A percentile compares a stretch with the other conserved stretches of the same genome.
Evolutionary conservation across 208 protist species (phyloP).

Genomic region (Leishmania tarentolae): DNA sequence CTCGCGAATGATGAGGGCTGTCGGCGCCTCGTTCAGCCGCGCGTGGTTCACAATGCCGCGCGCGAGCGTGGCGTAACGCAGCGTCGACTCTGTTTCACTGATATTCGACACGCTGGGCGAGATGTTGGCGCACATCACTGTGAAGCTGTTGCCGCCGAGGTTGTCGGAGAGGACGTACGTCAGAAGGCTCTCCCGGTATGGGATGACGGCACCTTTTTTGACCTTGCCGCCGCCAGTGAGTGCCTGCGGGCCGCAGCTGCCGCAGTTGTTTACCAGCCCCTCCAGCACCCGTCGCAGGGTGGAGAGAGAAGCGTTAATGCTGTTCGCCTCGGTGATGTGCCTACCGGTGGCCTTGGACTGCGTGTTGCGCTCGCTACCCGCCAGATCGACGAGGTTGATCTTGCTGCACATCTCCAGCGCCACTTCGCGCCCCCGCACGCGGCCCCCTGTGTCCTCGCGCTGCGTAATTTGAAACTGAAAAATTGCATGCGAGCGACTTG

Average conservation of each 20-base stretch:
- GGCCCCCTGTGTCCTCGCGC: slow-evolving; percentile 43
- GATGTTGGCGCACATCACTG: slow-evolving; percentile 87
- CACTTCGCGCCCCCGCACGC: slow-evolving; percentile 77
- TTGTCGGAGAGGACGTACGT: slow-evolving; percentile 90
- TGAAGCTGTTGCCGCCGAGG: slow-evolving; percentile 81
- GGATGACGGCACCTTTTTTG: slow-evolving; percentile 45
- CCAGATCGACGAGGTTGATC: slow-evolving; percentile 84
- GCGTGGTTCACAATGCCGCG: slow-evolving; percentile 84
- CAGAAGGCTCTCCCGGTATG: slow-evolving; percentile 88
- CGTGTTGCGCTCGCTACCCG: slow-evolving; percentile 65
- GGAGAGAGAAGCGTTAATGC: slow-evolving; percentile 77
- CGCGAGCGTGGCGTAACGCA: slow-evolving; percentile 81
- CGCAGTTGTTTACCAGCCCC: slow-evolving; percentile 36
- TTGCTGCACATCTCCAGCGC: slow-evolving; percentile 49
- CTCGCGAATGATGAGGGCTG: slow-evolving; percentile 80
- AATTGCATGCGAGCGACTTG: slow-evolving; percentile 95
- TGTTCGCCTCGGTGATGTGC: slow-evolving; percentile 67
- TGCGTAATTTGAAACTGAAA: slow-evolving; percentile 91
- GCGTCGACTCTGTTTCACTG: slow-evolving; percentile 81
- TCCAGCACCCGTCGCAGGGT: slow-evolving; percentile 82
- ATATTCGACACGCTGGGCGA: slow-evolving; percentile 60
- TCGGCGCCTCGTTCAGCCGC: slow-evolving; percentile 87
- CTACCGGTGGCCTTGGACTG: slow-evolving; percentile 39
- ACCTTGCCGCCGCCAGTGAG: slow-evolving; percentile 2
- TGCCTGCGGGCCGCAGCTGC: neutral